Conservation (phyloP, 2,329 filamentous ascomycete genomes). For the Verticillium longisporum region DNA sequence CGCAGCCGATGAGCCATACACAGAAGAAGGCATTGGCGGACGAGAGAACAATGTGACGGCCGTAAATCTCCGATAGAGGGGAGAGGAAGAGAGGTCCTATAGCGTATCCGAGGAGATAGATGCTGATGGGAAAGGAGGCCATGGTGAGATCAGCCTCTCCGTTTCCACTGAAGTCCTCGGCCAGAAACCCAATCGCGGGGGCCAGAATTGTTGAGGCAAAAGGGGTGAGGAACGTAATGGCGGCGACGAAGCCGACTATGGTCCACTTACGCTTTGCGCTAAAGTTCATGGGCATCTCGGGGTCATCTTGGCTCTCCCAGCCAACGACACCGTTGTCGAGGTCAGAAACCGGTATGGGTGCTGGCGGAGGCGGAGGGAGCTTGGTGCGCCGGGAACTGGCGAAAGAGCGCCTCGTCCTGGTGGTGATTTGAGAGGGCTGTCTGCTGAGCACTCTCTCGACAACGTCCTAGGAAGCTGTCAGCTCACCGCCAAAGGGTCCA, state of each 20-base stretch:
- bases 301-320: slow-evolving; percentile 54
- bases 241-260: slow-evolving; percentile 46
- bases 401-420: slow-evolving; percentile 3
- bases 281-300: slow-evolving; percentile 54
- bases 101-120: slow-evolving; percentile 54
- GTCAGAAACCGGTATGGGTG: slow-evolving; percentile 38
- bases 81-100: slow-evolving; percentile 51
- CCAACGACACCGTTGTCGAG: slow-evolving; percentile 48
- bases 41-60: slow-evolving; percentile 49
- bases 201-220: slow-evolving; percentile 57
- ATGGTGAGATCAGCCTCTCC: slow-evolving; percentile 31
- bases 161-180: slow-evolving; percentile 35
- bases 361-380: slow-evolving; percentile 23
- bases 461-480: not conserved
- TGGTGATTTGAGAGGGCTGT: slow-evolving; percentile 12
- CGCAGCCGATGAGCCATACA: slow-evolving; percentile 58
- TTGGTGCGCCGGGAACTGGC: slow-evolving; percentile 17
- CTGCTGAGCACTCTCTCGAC: slow-evolving; percentile 13
- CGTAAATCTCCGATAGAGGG: slow-evolving; percentile 58
- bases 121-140: slow-evolving; percentile 49
- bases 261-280: slow-evolving; percentile 48
- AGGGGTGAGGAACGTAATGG: slow-evolving; percentile 59
- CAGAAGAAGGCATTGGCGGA: slow-evolving; percentile 54
- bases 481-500: not conserved
- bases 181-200: slow-evolving; percentile 37